Evolutionary conservation across 495 filamentous ascomycete species (phyloP), one percentile per base, ranked within the genome.

Genomic region (Aspergillus haitiensis): DNA sequence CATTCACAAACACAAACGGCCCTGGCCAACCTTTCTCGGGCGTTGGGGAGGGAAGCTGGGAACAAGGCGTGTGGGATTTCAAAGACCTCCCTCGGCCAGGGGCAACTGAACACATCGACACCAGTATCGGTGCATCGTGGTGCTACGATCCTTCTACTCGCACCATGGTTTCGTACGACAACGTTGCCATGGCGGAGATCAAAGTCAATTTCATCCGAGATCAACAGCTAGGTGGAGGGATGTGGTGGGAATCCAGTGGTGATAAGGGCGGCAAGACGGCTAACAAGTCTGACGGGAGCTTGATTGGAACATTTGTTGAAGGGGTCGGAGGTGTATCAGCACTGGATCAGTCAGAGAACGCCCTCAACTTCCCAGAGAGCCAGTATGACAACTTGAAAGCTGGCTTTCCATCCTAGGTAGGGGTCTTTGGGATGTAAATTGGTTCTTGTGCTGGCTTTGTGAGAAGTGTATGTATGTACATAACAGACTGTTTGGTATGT

Each of bases 181-280:
- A 79, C 16, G 76, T 85, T 6, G 72, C 74, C 15, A 83, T 86
- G 62, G 84, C 80, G 4, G 66, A 74, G 21, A 60, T 71, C 53
- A 97, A 97, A 74, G 83, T 82, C 9, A 64, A 78, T 33, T 97
- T 87, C 61, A 82, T 97, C 52, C 73, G 74, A 60, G 54, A 80
- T 10, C 80, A 80, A 34, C 78, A 81, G 34, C 81, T 97, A 6
- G 93, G 90, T 27, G 93, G 94, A 12, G 89, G 84, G 0, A 95
- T 97, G 85, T 98, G 91, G 84, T 98, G 93, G 94, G 93, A 97
- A 75, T 87, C 84, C 36, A 91, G 87, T 67, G 88, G 86, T 52
- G 93, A 97, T 68, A 87, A 82, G 68, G 77, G 74, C 36, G 76
- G 74, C 6, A 72, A 62, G 66, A 60, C 63, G 32, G 76, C 70